phyloP scores from a whole-genome alignment of 345 rosid species.

The Aethionema arabicum region DNA sequence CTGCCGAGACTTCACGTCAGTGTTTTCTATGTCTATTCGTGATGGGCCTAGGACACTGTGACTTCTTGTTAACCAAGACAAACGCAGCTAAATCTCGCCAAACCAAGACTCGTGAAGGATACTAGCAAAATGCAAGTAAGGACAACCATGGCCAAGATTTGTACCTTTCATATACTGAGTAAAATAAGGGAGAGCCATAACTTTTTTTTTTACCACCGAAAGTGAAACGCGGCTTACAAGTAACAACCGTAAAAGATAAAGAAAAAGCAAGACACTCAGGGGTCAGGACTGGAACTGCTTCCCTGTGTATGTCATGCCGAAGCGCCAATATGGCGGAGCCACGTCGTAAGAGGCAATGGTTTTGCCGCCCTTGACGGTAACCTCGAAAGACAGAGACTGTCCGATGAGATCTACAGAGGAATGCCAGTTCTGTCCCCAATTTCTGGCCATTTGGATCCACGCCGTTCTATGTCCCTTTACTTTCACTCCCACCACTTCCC shows the following conservation, averaged over 20 bases:
- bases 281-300: constrained; percentile 57
- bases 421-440: constrained; percentile 96
- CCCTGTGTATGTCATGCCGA: constrained; percentile 81
- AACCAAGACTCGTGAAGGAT: too few relatives aligned
- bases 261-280: neutral
- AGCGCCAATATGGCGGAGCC: constrained; percentile 79
- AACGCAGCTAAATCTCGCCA: too few relatives aligned
- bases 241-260: neutral
- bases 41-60: too few relatives aligned
- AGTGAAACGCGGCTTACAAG: constrained; percentile 13
- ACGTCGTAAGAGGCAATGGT: constrained; percentile 76
- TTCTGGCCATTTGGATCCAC: constrained; percentile 93
- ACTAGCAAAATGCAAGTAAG: too few relatives aligned
- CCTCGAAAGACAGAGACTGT: constrained; percentile 89
- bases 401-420: constrained; percentile 64
- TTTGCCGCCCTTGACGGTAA: constrained; percentile 56
- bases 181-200: neutral
- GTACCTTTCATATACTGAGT: too few relatives aligned
- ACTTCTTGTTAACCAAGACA: too few relatives aligned
- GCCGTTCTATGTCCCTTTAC: constrained; percentile 91
- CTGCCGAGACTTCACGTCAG: too few relatives aligned
- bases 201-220: constrained; percentile 21
- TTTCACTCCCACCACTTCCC: constrained; percentile 76
- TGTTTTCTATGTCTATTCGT: too few relatives aligned
- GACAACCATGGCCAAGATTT: too few relatives aligned